Evolutionary conservation across 2,329 filamentous ascomycete species (phyloP).

Genomic region (Phialemoniopsis sp.): DNA sequence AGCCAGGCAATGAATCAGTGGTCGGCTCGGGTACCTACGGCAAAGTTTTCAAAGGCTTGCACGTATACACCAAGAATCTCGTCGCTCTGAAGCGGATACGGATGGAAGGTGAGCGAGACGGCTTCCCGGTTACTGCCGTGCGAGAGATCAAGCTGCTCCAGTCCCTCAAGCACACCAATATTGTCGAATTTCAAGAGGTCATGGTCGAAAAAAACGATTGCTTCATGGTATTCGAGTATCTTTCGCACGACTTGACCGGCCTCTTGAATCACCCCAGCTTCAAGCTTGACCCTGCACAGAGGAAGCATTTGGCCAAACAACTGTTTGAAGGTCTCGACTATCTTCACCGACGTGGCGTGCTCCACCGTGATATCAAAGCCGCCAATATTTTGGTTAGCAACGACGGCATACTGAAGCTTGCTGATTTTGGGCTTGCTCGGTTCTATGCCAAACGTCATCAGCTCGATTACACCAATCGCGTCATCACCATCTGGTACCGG

Average conservation of each 20-base stretch:
- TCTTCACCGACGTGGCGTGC: slow-evolving; percentile 84
- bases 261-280: slow-evolving; percentile 93
- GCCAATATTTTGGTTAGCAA: slow-evolving; percentile 95
- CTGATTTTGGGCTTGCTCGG: slow-evolving; percentile 91
- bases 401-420: slow-evolving; percentile 82
- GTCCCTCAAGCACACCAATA: slow-evolving; percentile 75
- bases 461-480: slow-evolving; percentile 95
- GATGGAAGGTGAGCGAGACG: slow-evolving; percentile 90
- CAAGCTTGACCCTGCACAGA: slow-evolving; percentile 76
- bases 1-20: slow-evolving; percentile 95
- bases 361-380: slow-evolving; percentile 97
- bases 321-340: slow-evolving; percentile 94
- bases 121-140: slow-evolving; percentile 86
- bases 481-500: slow-evolving; percentile 98
- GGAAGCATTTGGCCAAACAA: slow-evolving; percentile 89
- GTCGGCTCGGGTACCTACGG: slow-evolving; percentile 94
- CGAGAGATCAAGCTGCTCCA: slow-evolving; percentile 91
- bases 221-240: slow-evolving; percentile 99
- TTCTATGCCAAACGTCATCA: slow-evolving; percentile 93
- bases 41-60: slow-evolving; percentile 90
- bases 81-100: slow-evolving; percentile 88
- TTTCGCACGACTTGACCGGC: slow-evolving; percentile 93
- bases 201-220: slow-evolving; percentile 99
- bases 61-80: slow-evolving; percentile 81
- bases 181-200: slow-evolving; percentile 80